These are phyloP conservation scores for Penicillium decumbens DNA, from an alignment of 2,329 filamentous ascomycete species.

Conservation along the genomic window DNA sequence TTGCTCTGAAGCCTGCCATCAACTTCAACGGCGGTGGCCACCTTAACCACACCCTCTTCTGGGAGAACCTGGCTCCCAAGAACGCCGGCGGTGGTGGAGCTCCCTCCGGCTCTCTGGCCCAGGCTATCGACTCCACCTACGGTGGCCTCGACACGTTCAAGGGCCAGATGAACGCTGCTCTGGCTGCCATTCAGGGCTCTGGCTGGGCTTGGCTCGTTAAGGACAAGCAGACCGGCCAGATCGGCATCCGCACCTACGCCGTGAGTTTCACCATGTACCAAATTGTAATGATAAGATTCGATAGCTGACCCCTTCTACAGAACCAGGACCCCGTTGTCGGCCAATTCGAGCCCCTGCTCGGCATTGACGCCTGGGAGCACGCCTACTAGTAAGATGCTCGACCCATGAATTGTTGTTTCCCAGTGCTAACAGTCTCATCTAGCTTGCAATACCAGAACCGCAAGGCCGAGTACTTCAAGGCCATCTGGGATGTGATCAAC, in stretches of 20 bases:
- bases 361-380: constrained; percentile 94
- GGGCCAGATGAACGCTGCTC: constrained; percentile 59
- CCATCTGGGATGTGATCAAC: constrained; percentile 93
- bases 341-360: constrained; percentile 74
- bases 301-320: constrained; percentile 24
- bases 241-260: constrained; percentile 61
- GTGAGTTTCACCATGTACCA: constrained; percentile 31
- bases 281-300: neutral
- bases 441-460: constrained; percentile 91
- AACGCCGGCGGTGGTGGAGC: constrained; percentile 59
- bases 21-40: constrained; percentile 64
- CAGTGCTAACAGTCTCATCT: constrained; percentile 17
- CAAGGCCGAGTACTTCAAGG: constrained; percentile 92
- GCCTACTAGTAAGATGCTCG: constrained; percentile 66
- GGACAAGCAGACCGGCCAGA: constrained; percentile 56
- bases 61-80: constrained; percentile 63
- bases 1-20: constrained; percentile 57
- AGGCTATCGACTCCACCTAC: constrained; percentile 57
- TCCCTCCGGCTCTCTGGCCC: constrained; percentile 53
- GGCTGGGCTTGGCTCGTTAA: constrained; percentile 63
- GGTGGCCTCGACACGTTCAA: constrained; percentile 57
- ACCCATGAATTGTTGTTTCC: neutral
- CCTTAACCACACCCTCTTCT: constrained; percentile 62
- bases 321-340: constrained; percentile 89
- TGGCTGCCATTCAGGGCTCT: constrained; percentile 62